Percentiles rank a stretch among this genome's conserved stretches.
Evolutionary conservation across 2,329 filamentous ascomycete genomes (phyloP).

Genomic region (Dactylellina haptotyla): DNA sequence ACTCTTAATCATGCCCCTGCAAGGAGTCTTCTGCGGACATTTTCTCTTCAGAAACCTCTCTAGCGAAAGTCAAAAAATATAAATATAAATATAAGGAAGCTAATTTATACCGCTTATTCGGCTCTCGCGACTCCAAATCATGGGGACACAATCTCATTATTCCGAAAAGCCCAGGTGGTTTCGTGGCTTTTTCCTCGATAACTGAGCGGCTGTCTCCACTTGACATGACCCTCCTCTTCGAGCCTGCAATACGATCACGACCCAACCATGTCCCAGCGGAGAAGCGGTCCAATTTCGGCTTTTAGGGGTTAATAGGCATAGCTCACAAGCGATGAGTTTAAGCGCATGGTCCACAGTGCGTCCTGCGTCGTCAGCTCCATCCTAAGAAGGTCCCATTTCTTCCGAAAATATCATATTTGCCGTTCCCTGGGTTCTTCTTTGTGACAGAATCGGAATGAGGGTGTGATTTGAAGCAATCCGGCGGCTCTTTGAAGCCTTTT

Average conservation of each 20-base stretch:
- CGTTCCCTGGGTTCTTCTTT: too few species aligned
- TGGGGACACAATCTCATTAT: constrained; percentile 9
- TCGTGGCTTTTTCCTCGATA: not conserved
- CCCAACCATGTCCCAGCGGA: constrained; percentile 50
- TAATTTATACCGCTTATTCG: constrained; percentile 50
- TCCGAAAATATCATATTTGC: constrained; percentile 36
- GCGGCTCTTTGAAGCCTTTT: constrained; percentile 15
- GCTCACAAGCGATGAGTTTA: constrained; percentile 48
- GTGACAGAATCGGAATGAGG: too few species aligned
- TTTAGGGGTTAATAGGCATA: constrained; percentile 27
- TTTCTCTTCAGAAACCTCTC: too few species aligned
- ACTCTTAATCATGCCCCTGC: too few species aligned
- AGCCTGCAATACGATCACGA: constrained; percentile 11
- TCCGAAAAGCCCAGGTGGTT: not conserved
- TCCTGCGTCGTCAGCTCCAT: constrained; percentile 41
- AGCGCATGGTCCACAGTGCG: constrained; percentile 39
- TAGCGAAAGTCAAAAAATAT: constrained; percentile 19
- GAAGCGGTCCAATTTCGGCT: constrained; percentile 50
- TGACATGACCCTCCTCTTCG: constrained; percentile 17
- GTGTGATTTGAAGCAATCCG: constrained; percentile 6
- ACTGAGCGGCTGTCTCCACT: constrained; percentile 1
- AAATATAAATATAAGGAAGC: too few species aligned
- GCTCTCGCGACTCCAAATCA: constrained; percentile 50
- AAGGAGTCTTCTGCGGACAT: too few species aligned
- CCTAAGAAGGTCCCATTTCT: constrained; percentile 28